Conservation (phyloP, 495 filamentous ascomycete genomes). For the Daldinia bambusicola region DNA sequence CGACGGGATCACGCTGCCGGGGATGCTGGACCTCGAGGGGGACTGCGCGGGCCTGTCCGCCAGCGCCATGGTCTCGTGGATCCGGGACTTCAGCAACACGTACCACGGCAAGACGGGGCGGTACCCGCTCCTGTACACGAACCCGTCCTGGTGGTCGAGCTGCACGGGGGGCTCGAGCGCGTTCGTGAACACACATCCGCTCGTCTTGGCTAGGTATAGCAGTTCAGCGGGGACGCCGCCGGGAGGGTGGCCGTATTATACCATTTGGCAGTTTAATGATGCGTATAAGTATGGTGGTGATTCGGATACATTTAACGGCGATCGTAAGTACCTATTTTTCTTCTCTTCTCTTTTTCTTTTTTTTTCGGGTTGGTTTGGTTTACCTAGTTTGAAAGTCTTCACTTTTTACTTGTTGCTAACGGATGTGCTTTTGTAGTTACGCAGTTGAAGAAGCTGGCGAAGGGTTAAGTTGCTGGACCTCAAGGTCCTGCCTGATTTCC, state of each 20-base stretch:
- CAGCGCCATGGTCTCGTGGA: constrained; percentile 68
- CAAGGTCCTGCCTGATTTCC: too few species aligned
- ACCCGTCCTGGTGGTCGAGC: constrained; percentile 68
- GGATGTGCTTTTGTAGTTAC: constrained; percentile 12
- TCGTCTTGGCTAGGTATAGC: constrained; percentile 67
- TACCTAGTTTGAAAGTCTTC: too few species aligned
- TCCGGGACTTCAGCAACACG: constrained; percentile 66
- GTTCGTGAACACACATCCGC: constrained; percentile 63
- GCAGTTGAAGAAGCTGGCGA: constrained; percentile 27
- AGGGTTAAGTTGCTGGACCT: background rate
- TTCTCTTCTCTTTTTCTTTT: background rate
- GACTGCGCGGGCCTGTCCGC: constrained; percentile 65
- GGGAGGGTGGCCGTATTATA: constrained; percentile 68
- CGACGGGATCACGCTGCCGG: constrained; percentile 71
- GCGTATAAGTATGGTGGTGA: constrained; percentile 62
- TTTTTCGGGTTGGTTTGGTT: background rate
- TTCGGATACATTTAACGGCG: constrained; percentile 64
- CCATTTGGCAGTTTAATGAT: constrained; percentile 68
- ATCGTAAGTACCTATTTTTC: constrained; percentile 32
- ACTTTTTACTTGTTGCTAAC: constrained; percentile 1
- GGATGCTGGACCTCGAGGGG: constrained; percentile 73
- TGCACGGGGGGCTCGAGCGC: constrained; percentile 68
- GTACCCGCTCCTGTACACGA: constrained; percentile 71
- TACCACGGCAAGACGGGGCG: constrained; percentile 63
- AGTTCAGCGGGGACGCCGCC: constrained; percentile 63